Base-by-base conservation (phyloP, 768 basidiomycete genomes). In the Hericium erinaceus region DNA sequence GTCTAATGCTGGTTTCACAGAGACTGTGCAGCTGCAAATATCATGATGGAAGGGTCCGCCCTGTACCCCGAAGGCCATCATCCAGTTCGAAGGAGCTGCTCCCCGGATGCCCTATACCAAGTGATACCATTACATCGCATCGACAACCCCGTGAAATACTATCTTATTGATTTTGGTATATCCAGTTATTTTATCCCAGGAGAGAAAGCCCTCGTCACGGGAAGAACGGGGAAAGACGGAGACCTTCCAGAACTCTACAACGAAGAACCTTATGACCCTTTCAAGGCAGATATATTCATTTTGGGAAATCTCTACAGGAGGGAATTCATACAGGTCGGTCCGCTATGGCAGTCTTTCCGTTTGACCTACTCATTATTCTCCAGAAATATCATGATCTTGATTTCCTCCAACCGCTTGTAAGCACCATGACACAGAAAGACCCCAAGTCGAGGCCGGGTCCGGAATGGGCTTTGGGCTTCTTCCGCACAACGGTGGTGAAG, bases 131-230 rank as follows among this genome's bases (percentile, higher is more conserved):
- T 71, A 10, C 61, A 68, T 4, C 67, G 73, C 26, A 69, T 69
- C n/a, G 66, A 69, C 39, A 59, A 69, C 48, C 67, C 73, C 5
- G 73, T 76, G 5, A 68, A 70, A 5, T 76, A 76, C 60, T 70
- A 70, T 49, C 72, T 74, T 41, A 66, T 75, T 40, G 74, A 73
- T 38, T 75, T 70, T 56, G 73, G 70, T 10, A 61, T 61, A 18
- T 48, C 71, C 57, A 44, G 58, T 54, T 55, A 62, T 4, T 62
- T 65, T 39, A 37, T 55, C 2, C 37, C 33, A 13, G 59, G 65
- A 64, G 52, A 52, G 18, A 39, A 54, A 2, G 54, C 58, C 1
- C 38, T 59, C 2, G 60, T 64, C 0, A 8, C 61, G 3, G 68
- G n/a, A n/a, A n/a, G n/a, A n/a, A n/a, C n/a, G n/a, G n/a, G n/a